Evolutionary conservation across 179 eudicot species (phyloP).

Genomic region (Camellia oleifera): DNA sequence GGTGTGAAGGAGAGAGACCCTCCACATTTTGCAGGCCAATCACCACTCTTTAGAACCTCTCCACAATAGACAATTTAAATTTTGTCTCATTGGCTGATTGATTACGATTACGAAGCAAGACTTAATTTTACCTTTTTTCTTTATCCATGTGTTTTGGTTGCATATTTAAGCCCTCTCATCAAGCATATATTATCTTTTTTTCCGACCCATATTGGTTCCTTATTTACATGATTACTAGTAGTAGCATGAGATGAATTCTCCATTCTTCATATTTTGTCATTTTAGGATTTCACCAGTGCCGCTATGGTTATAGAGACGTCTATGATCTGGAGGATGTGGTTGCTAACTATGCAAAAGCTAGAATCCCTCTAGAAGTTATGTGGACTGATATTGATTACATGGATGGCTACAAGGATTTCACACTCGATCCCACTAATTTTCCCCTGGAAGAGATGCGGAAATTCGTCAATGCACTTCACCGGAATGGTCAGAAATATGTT

Average conservation of each 20-base stretch:
- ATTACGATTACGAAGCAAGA: not conserved
- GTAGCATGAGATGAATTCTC: not conserved
- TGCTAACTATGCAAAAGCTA: constrained; percentile 48
- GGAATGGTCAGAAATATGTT: constrained; percentile 56
- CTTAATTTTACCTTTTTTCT: not conserved
- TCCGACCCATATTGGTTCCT: not conserved
- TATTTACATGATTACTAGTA: no score
- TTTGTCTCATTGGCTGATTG: not conserved
- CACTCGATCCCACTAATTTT: constrained; percentile 62
- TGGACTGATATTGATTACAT: constrained; percentile 84
- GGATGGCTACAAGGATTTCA: constrained; percentile 70
- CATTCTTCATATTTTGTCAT: not conserved
- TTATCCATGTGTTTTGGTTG: not conserved
- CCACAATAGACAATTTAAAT: not conserved
- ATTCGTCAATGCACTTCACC: constrained; percentile 52
- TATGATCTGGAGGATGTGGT: constrained; percentile 58
- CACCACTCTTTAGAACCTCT: not conserved
- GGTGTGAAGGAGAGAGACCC: not conserved
- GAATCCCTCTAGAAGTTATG: constrained; percentile 72
- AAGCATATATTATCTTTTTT: no score
- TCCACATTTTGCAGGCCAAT: not conserved
- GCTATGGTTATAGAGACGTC: constrained; percentile 58
- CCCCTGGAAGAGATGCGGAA: constrained; percentile 53
- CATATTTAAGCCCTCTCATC: no score
- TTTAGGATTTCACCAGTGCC: constrained; percentile 75